Conservation (phyloP, 306 rosid genomes). For the Trifolium dubium region DNA sequence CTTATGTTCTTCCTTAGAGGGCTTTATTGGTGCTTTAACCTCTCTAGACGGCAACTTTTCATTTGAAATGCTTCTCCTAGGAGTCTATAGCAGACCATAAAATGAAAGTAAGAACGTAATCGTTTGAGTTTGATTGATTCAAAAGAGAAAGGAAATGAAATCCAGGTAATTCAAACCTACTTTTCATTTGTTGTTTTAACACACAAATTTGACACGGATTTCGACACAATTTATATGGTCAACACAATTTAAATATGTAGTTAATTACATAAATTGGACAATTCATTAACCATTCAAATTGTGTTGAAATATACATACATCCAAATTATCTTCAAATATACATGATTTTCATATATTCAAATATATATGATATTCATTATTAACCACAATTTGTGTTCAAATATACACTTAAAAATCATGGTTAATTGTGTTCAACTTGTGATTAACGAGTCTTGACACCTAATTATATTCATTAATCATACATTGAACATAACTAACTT, state of each 20-base stretch:
- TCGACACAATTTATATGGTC: not conserved
- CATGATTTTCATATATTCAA: not conserved
- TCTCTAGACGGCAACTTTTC: slow-evolving; percentile 67
- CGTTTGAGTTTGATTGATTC: slow-evolving; percentile 27
- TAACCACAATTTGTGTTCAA: not conserved
- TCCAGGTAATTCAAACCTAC: slow-evolving; percentile 14
- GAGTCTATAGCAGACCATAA: slow-evolving; percentile 58
- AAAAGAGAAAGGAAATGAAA: slow-evolving; percentile 20
- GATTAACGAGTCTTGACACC: not conserved
- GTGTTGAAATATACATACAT: not conserved
- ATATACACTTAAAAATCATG: not conserved
- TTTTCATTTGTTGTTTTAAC: not conserved
- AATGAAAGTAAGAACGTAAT: slow-evolving; percentile 8
- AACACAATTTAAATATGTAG: not conserved
- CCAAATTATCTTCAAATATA: too few species aligned
- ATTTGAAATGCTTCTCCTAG: slow-evolving; percentile 67
- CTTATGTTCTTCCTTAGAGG: slow-evolving; percentile 67
- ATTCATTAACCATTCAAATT: not conserved
- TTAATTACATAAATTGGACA: not conserved
- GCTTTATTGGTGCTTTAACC: slow-evolving; percentile 57
- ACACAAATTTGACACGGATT: not conserved
- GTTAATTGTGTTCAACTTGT: not conserved
- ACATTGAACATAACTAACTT: not conserved
- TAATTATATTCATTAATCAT: not conserved
- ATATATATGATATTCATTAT: not conserved